Evolutionary conservation across 768 basidiomycete genomes (phyloP).

Genomic region (Russula sp.): DNA sequence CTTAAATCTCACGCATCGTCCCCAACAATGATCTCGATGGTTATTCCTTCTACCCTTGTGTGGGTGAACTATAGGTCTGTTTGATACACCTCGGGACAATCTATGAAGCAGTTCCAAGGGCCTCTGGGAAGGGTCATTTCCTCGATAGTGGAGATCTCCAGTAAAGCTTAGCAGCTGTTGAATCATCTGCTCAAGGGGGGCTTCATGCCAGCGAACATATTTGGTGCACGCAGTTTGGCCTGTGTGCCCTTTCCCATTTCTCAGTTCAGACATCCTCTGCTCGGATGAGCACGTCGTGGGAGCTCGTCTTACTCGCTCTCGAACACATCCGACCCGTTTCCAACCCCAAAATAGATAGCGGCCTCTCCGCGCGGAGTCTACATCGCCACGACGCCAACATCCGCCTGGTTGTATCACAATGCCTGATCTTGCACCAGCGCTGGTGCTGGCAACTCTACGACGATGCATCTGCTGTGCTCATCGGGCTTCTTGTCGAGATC

Average conservation of each 20-base stretch:
- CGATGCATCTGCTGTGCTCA: slow-evolving; percentile 45
- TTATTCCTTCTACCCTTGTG: slow-evolving; percentile 34
- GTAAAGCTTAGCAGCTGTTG: slow-evolving; percentile 27
- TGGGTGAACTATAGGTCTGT: slow-evolving; percentile 68
- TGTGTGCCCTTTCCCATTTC: slow-evolving; percentile 77
- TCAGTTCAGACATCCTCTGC: slow-evolving; percentile 37
- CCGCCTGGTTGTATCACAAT: slow-evolving; percentile 59
- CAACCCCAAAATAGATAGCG: slow-evolving; percentile 37
- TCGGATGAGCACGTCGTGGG: slow-evolving; percentile 57
- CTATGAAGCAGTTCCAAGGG: slow-evolving; percentile 15
- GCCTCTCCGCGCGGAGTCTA: slow-evolving; percentile 32
- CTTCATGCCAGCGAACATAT: slow-evolving; percentile 52
- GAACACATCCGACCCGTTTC: slow-evolving; percentile 50
- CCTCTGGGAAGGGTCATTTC: slow-evolving; percentile 28
- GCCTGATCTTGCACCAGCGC: slow-evolving; percentile 59
- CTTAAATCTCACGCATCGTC: slow-evolving; percentile 35
- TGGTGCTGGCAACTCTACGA: slow-evolving; percentile 72
- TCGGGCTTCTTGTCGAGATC: slow-evolving; percentile 59
- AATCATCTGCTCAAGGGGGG: slow-evolving; percentile 24
- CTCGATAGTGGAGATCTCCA: slow-evolving; percentile 36
- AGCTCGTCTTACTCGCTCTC: slow-evolving; percentile 49
- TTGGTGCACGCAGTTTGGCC: slow-evolving; percentile 63
- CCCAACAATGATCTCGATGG: slow-evolving; percentile 32
- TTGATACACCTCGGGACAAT: slow-evolving; percentile 42
- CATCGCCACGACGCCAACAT: slow-evolving; percentile 65